phyloP scores from a whole-genome alignment of 2,329 filamentous ascomycete genomes.

The Fusarium pseudograminearum region DNA sequence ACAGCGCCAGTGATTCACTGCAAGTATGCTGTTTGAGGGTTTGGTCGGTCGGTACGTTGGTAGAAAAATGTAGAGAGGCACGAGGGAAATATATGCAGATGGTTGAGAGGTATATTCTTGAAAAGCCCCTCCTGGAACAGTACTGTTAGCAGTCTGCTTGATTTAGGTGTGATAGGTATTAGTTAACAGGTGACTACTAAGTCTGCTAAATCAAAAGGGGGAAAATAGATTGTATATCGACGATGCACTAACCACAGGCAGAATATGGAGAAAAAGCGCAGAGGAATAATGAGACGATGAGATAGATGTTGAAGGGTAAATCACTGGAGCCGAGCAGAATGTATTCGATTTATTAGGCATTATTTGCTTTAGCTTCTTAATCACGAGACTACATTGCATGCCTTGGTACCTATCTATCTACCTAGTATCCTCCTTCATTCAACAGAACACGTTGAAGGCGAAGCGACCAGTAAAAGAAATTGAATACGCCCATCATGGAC shows the following conservation, averaged over 20 bases:
- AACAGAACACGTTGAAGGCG: background rate
- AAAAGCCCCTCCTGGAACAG: background rate
- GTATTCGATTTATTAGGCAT: background rate
- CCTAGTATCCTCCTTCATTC: constrained; percentile 2
- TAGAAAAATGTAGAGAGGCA: background rate
- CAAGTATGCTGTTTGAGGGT: background rate
- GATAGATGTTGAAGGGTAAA: background rate
- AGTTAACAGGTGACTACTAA: background rate
- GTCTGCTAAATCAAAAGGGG: constrained; percentile 12
- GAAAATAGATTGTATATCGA: constrained; percentile 13
- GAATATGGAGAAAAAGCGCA: background rate
- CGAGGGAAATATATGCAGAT: background rate
- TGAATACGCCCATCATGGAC: constrained; percentile 35
- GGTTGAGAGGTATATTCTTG: background rate
- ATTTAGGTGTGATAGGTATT: constrained; percentile 2
- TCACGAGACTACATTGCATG: constrained; percentile 25
- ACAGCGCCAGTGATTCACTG: constrained; percentile 5
- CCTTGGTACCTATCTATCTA: background rate
- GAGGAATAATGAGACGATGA: constrained; percentile 3
- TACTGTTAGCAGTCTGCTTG: background rate
- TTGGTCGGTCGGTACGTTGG: background rate
- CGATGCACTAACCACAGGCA: constrained; percentile 3
- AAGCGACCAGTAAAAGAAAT: constrained; percentile 3
- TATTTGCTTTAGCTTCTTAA: constrained; percentile 4
- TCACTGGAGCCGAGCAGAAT: background rate